Conservation (phyloP, 2,329 filamentous ascomycete species). For the Aspergillus fumigatiaffinis region DNA sequence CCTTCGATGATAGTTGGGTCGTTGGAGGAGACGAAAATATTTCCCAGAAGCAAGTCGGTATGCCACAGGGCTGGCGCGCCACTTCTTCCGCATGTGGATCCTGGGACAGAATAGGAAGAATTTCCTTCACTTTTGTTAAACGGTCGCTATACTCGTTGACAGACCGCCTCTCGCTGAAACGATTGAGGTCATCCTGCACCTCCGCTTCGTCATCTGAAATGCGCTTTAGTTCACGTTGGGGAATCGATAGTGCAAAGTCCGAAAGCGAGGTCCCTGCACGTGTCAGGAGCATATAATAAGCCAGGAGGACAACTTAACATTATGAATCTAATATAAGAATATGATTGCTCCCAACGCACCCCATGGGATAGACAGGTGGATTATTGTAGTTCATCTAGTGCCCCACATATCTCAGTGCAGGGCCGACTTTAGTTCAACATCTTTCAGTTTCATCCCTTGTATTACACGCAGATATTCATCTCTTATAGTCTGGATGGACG, state of each 20-base stretch:
- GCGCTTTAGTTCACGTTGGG: conserved; percentile 10
- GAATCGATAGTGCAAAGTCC: conserved; percentile 14
- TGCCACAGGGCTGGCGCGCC: conserved; percentile 16
- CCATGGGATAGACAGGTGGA: too few species aligned
- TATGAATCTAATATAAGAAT: too few species aligned
- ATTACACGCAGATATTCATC: too few species aligned
- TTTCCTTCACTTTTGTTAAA: conserved; percentile 9
- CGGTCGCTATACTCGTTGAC: conserved; percentile 14
- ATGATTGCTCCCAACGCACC: too few species aligned
- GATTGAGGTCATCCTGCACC: conserved; percentile 13
- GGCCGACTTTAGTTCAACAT: too few species aligned
- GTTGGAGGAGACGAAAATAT: conserved; percentile 21
- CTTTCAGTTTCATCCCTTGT: too few species aligned
- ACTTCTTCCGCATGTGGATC: conserved; percentile 12
- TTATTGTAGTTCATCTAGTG: too few species aligned
- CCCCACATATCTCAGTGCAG: not conserved
- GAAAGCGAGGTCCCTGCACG: conserved; percentile 11
- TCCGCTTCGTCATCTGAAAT: not conserved
- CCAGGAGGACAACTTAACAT: not conserved
- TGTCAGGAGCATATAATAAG: not conserved
- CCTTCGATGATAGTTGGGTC: conserved; percentile 18
- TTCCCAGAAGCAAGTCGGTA: conserved; percentile 21
- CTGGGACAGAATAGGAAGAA: conserved; percentile 14
- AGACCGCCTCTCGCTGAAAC: conserved; percentile 12
- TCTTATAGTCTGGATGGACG: too few species aligned